Conservation (phyloP, 768 basidiomycete species). For the Pseudohyphozyma bogoriensis region DNA sequence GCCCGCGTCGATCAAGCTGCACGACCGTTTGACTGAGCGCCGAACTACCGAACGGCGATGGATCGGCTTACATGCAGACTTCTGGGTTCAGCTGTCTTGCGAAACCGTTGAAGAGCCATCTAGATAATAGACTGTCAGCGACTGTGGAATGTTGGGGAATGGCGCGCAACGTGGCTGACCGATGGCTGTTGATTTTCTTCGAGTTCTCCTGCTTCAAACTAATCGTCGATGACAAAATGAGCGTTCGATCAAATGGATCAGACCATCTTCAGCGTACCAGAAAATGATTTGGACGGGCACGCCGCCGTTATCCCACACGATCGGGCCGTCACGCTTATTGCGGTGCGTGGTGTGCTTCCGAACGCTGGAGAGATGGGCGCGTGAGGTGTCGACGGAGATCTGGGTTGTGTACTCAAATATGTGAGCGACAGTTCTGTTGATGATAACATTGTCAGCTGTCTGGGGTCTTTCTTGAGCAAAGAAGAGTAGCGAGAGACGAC, state of each 20-base stretch:
- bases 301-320: slow-evolving; percentile 74
- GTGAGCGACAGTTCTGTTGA: too few species aligned
- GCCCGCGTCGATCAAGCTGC: slow-evolving; percentile 71
- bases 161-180: too few species aligned
- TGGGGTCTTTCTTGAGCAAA: too few species aligned
- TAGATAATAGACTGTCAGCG: too few species aligned
- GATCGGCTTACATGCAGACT: background rate
- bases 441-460: too few species aligned
- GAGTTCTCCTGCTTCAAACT: too few species aligned
- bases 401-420: slow-evolving; percentile 84
- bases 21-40: background rate
- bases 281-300: slow-evolving; percentile 50
- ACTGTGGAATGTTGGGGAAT: too few species aligned
- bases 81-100: slow-evolving; percentile 64
- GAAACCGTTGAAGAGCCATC: slow-evolving; percentile 93
- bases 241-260: slow-evolving; percentile 46
- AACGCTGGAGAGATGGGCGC: slow-evolving; percentile 70
- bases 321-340: too few species aligned
- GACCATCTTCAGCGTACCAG: slow-evolving; percentile 51
- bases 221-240: slow-evolving; percentile 19
- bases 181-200: slow-evolving; percentile 25
- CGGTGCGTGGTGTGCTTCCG: too few species aligned
- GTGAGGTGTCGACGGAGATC: slow-evolving; percentile 70
- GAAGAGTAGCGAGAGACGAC: too few species aligned
- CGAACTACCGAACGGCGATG: background rate